These are phyloP conservation scores for Microbotryum scabiosae DNA, from an alignment of 1,284 basidiomycete species.

Conservation along the genomic window DNA sequence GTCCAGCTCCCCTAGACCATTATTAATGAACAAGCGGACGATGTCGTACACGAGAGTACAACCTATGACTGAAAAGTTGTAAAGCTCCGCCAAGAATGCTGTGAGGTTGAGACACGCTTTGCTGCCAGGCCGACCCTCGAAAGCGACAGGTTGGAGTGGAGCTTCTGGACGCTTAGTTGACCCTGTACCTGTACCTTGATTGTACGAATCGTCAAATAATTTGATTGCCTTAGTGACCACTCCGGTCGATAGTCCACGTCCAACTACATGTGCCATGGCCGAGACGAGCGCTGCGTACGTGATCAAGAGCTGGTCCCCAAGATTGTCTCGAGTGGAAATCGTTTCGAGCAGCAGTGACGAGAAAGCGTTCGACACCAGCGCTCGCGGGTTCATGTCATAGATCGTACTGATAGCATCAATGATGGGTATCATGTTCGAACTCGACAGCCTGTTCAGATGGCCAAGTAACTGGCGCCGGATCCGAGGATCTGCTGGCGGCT, in stretches of 20 bases:
- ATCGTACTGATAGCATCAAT: conserved; percentile 66
- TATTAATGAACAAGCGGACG: conserved; percentile 64
- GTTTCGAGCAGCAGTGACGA: conserved; percentile 72
- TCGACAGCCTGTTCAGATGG: conserved; percentile 39
- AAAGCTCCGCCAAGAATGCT: conserved; percentile 79
- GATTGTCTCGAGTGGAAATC: conserved; percentile 67
- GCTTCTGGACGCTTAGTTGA: conserved; percentile 19
- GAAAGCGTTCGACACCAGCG: conserved; percentile 74
- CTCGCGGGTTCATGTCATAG: conserved; percentile 68
- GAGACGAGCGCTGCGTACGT: conserved; percentile 83
- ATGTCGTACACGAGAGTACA: conserved; percentile 82
- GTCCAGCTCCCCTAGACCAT: conserved; percentile 59
- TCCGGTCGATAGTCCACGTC: conserved; percentile 75
- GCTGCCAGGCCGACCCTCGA: conserved; percentile 29
- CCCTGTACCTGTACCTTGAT: conserved; percentile 53
- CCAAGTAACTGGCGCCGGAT: conserved; percentile 60
- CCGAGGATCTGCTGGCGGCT: conserved; percentile 41
- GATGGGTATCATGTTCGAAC: conserved; percentile 66
- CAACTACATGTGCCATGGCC: conserved; percentile 72
- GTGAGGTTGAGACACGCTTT: conserved; percentile 87
- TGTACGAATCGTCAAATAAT: conserved; percentile 10
- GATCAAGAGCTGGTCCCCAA: conserved; percentile 80
- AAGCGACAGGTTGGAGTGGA: conserved; percentile 9
- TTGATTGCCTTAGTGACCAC: conserved; percentile 28
- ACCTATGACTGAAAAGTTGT: conserved; percentile 90